phyloP scores from a whole-genome alignment of 495 filamentous ascomycete genomes.

The Copromyces sp. region DNA sequence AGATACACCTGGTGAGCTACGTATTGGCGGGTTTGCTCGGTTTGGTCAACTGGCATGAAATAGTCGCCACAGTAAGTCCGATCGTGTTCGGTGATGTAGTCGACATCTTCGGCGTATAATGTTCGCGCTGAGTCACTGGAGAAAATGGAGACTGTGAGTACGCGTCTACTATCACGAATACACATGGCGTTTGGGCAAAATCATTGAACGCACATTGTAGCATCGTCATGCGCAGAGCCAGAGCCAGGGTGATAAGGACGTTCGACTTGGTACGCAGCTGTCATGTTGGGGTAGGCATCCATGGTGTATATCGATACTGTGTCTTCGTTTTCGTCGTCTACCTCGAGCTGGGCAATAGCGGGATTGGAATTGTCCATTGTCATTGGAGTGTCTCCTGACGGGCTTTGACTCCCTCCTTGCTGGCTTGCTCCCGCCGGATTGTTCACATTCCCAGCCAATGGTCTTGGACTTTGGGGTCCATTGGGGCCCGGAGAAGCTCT shows the following conservation, averaged over 20 bases:
- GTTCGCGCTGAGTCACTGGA: slow-evolving; percentile 46
- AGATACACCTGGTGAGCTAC: slow-evolving; percentile 58
- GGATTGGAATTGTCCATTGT: neutral
- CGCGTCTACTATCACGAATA: neutral
- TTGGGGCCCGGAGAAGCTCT: neutral
- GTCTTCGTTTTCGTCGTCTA: slow-evolving; percentile 5
- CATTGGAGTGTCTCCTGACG: neutral
- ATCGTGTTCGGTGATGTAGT: slow-evolving; percentile 50
- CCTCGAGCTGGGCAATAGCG: slow-evolving; percentile 2
- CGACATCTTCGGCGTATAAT: slow-evolving; percentile 44
- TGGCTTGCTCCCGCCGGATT: neutral
- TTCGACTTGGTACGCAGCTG: slow-evolving; percentile 19
- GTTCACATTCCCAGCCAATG: neutral
- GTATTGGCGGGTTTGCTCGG: slow-evolving; percentile 60
- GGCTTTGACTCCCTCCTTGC: neutral
- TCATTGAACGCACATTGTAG: slow-evolving; percentile 32
- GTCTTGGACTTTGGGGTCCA: neutral
- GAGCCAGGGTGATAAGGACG: slow-evolving; percentile 6
- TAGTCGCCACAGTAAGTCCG: slow-evolving; percentile 61
- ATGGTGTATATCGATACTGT: slow-evolving; percentile 15
- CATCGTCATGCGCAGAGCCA: slow-evolving; percentile 20
- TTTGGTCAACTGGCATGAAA: slow-evolving; percentile 67
- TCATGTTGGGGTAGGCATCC: slow-evolving; percentile 25
- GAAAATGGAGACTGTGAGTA: neutral
- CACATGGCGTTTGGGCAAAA: neutral